Conservation (phyloP, 441 rosid genomes). For the Bruguiera hainesii region DNA sequence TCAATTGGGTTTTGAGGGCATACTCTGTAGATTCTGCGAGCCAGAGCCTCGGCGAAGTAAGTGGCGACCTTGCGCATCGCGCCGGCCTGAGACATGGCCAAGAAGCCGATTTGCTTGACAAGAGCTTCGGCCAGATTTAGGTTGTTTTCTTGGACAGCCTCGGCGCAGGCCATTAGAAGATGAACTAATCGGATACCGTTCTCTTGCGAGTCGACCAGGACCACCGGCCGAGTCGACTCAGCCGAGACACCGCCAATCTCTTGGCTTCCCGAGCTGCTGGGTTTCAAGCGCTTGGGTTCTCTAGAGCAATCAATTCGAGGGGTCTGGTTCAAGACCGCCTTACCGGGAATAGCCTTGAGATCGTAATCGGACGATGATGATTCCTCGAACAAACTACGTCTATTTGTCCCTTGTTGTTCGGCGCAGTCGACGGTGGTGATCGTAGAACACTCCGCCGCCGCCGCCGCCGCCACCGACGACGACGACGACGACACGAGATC, state of each 20-base stretch:
- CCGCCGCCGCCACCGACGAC: no score
- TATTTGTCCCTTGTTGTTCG: constrained; percentile 2
- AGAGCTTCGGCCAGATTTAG: constrained; percentile 57
- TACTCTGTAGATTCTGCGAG: constrained; percentile 57
- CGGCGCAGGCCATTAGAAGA: constrained; percentile 75
- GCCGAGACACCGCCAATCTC: constrained; percentile 3
- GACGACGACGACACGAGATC: not conserved
- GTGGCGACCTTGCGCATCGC: constrained; percentile 86
- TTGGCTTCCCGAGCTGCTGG: not conserved
- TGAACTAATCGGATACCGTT: constrained; percentile 83
- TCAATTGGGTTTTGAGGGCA: constrained; percentile 44
- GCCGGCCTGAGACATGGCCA: constrained; percentile 69
- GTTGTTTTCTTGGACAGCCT: constrained; percentile 63
- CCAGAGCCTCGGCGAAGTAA: constrained; percentile 78
- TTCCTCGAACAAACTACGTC: constrained; percentile 20
- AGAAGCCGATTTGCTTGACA: constrained; percentile 57
- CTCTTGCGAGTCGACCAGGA: constrained; percentile 77
- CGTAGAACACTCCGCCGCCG: constrained; percentile 36
- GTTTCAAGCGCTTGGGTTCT: constrained; percentile 45
- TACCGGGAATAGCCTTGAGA: constrained; percentile 74
- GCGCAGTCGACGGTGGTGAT: constrained; percentile 33
- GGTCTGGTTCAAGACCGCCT: constrained; percentile 39
- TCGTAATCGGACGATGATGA: constrained; percentile 55
- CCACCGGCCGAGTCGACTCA: constrained; percentile 54
- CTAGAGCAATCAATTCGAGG: constrained; percentile 10